Percentiles rank a stretch among this genome's conserved stretches.
These are phyloP conservation scores for Selaginella tamariscina DNA, from an alignment of 75 land plant genomes.

Conservation along the genomic window DNA sequence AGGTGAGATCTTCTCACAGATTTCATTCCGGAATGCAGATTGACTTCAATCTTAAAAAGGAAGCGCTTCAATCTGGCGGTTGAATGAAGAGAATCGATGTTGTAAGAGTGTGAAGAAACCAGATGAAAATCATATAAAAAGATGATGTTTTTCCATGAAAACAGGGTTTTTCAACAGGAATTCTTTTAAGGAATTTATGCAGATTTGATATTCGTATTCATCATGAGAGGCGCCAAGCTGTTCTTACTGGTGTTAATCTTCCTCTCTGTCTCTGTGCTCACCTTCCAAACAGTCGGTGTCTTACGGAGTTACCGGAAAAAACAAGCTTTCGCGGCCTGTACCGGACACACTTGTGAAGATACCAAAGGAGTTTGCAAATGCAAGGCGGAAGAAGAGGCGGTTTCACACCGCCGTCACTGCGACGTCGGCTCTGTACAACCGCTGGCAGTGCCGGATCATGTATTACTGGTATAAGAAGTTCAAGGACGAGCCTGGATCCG, in stretches of 20 bases:
- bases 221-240: conserved; percentile 6
- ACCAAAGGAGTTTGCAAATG: conserved; percentile 17
- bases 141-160: too few relatives aligned
- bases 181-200: background rate
- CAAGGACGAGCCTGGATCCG: conserved; percentile 40
- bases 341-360: conserved; percentile 37
- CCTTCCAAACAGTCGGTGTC: conserved; percentile 49
- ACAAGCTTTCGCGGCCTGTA: background rate
- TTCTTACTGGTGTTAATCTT: conserved; percentile 32
- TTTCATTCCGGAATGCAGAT: too few relatives aligned
- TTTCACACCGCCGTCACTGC: conserved; percentile 92
- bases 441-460: conserved; percentile 94
- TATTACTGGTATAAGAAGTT: conserved; percentile 91
- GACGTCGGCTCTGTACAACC: conserved; percentile 61
- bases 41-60: too few relatives aligned
- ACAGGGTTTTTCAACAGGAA: too few relatives aligned
- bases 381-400: conserved; percentile 25
- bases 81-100: background rate
- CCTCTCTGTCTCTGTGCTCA: conserved; percentile 43
- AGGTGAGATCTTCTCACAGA: too few relatives aligned
- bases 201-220: background rate
- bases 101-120: background rate
- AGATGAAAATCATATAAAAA: too few relatives aligned
- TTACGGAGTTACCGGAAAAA: conserved; percentile 15
- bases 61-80: too few relatives aligned